Evolutionary conservation across 140 eudicot species (phyloP).

Genomic region (Flaveria floridana): DNA sequence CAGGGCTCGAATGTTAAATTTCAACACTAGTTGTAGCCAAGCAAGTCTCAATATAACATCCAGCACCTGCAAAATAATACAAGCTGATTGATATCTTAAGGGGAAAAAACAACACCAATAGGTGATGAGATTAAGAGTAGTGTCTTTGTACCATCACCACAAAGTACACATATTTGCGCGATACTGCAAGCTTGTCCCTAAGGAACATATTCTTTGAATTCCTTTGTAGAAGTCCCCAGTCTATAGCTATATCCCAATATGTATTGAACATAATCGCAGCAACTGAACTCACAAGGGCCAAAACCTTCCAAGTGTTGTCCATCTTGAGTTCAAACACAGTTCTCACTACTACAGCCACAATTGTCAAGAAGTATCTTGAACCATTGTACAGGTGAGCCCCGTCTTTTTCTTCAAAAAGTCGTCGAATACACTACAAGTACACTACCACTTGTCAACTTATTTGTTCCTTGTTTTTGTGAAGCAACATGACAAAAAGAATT

Average conservation of each 20-base stretch:
- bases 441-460: conserved; percentile 13
- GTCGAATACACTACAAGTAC: conserved; percentile 67
- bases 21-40: conserved; percentile 77
- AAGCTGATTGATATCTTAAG: not conserved
- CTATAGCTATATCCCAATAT: conserved; percentile 82
- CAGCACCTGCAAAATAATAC: conserved; percentile 46
- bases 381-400: conserved; percentile 55
- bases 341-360: conserved; percentile 69
- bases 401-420: conserved; percentile 67
- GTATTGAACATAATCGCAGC: conserved; percentile 58
- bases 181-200: conserved; percentile 60
- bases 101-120: conserved; percentile 11
- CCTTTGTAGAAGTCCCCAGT: conserved; percentile 82
- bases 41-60: conserved; percentile 66
- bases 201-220: conserved; percentile 63
- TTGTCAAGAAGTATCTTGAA: conserved; percentile 68
- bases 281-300: conserved; percentile 59
- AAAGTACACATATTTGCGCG: conserved; percentile 60
- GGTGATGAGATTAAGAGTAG: not conserved
- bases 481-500: conserved; percentile 4
- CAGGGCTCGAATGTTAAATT: conserved; percentile 47
- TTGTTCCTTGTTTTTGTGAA: not conserved
- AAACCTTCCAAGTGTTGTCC: conserved; percentile 52
- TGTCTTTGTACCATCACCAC: conserved; percentile 54
- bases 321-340: conserved; percentile 59